Conservation (phyloP, 2,329 filamentous ascomycete genomes). For the Malbranchea zuffiana region DNA sequence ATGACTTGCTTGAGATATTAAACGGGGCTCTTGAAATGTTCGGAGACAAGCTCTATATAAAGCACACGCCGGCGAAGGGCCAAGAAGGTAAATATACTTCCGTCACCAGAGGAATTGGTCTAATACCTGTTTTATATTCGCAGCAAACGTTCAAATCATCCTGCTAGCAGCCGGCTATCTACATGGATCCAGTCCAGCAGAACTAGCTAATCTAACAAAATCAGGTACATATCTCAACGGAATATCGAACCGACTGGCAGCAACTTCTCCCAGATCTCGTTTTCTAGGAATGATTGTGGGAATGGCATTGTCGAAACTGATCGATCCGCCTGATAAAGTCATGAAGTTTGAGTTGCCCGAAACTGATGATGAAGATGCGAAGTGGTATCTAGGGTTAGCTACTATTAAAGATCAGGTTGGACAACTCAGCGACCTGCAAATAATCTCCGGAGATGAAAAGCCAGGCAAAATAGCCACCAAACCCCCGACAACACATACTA, state of each 20-base stretch:
- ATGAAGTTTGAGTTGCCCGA: constrained; percentile 81
- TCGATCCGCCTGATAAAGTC: constrained; percentile 55
- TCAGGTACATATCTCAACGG: constrained; percentile 63
- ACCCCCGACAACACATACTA: constrained; percentile 12
- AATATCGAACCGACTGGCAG: constrained; percentile 73
- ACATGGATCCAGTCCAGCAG: constrained; percentile 53
- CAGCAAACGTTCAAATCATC: constrained; percentile 68
- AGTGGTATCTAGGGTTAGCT: constrained; percentile 61
- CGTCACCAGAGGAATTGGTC: constrained; percentile 2
- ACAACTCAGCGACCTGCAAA: constrained; percentile 41
- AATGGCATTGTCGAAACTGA: constrained; percentile 55
- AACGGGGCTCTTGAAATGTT: constrained; percentile 62
- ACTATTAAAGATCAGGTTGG: constrained; percentile 54
- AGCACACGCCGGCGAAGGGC: constrained; percentile 69
- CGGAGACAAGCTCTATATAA: constrained; percentile 77
- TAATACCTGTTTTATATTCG: constrained; percentile 15
- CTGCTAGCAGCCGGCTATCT: constrained; percentile 69
- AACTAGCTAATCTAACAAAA: constrained; percentile 57
- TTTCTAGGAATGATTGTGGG: constrained; percentile 85
- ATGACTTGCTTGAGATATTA: constrained; percentile 40
- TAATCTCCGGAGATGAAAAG: constrained; percentile 6
- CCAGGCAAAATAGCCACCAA: constrained; percentile 16
- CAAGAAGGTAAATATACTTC: constrained; percentile 59
- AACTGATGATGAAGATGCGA: constrained; percentile 58
- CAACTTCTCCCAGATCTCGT: constrained; percentile 62